These are phyloP conservation scores for Ustilago lituana DNA, from an alignment of 1,284 basidiomycete species.

Conservation along the genomic window DNA sequence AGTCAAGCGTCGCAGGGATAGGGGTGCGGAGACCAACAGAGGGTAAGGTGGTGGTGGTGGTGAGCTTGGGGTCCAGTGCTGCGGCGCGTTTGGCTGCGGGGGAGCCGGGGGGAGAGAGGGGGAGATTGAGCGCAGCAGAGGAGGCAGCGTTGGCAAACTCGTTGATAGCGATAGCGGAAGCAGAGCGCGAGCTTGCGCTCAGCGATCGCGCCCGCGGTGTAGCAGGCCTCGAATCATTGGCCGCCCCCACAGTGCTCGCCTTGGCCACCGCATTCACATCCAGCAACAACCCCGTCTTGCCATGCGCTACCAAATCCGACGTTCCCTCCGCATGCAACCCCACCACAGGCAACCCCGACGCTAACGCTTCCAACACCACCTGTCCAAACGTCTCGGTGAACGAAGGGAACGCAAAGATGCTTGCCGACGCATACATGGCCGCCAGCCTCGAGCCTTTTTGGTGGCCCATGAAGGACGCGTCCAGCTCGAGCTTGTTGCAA, in stretches of 20 bases:
- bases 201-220: constrained; percentile 20
- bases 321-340: constrained; percentile 73
- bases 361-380: constrained; percentile 73
- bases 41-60: background rate
- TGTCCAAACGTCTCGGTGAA: constrained; percentile 73
- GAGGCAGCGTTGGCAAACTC: constrained; percentile 43
- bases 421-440: constrained; percentile 71
- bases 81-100: too few species aligned
- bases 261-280: constrained; percentile 51
- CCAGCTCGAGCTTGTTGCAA: constrained; percentile 69
- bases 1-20: constrained; percentile 55
- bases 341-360: constrained; percentile 72
- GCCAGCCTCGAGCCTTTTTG: constrained; percentile 65
- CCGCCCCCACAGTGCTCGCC: constrained; percentile 5
- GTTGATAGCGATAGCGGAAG: constrained; percentile 20
- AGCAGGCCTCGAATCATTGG: constrained; percentile 3
- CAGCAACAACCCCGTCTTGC: constrained; percentile 69
- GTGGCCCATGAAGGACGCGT: constrained; percentile 72
- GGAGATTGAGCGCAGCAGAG: constrained; percentile 12
- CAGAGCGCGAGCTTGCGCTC: background rate
- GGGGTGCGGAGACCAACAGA: constrained; percentile 38
- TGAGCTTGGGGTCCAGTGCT: constrained; percentile 6
- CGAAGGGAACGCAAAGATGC: constrained; percentile 72
- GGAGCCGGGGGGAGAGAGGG: too few species aligned
- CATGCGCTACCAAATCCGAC: constrained; percentile 71